Conservation (phyloP, 179 eudicot species). For the Nepenthes alata region DNA sequence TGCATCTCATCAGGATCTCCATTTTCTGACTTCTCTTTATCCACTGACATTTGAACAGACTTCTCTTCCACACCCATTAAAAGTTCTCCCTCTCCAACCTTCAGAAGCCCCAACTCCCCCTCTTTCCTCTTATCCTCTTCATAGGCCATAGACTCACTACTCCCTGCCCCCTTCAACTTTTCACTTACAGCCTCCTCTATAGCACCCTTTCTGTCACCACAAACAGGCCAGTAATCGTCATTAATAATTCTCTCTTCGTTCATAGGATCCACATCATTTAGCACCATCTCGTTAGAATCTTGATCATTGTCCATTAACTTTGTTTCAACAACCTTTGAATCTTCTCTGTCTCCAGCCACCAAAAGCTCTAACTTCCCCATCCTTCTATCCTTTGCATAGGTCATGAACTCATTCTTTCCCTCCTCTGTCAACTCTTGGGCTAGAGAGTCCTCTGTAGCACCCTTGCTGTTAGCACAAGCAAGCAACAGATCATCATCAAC, state of each 20-base stretch:
- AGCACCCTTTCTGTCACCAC: neutral
- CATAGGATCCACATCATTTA: neutral
- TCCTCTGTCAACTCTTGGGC: conserved; percentile 3
- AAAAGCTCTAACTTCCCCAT: neutral
- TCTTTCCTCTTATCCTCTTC: conserved; percentile 7
- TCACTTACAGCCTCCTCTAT: neutral
- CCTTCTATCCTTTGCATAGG: neutral
- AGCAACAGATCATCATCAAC: neutral
- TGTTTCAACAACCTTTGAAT: neutral
- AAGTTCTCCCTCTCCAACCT: conserved; percentile 16
- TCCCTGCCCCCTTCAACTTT: conserved; percentile 4
- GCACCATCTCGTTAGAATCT: no score
- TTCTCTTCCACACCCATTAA: conserved; percentile 20
- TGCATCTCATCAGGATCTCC: conserved; percentile 14
- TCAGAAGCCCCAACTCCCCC: conserved; percentile 8
- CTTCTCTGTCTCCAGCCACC: neutral
- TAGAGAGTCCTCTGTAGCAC: neutral
- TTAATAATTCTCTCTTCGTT: neutral
- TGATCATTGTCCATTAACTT: no score
- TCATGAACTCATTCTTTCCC: neutral
- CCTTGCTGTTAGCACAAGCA: neutral
- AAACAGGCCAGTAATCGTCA: neutral
- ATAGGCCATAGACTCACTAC: neutral
- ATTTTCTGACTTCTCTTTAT: conserved; percentile 15
- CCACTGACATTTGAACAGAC: conserved; percentile 6